Evolutionary conservation across 495 filamentous ascomycete genomes (phyloP).

Genomic region (Lasiosphaeris hirsuta): DNA sequence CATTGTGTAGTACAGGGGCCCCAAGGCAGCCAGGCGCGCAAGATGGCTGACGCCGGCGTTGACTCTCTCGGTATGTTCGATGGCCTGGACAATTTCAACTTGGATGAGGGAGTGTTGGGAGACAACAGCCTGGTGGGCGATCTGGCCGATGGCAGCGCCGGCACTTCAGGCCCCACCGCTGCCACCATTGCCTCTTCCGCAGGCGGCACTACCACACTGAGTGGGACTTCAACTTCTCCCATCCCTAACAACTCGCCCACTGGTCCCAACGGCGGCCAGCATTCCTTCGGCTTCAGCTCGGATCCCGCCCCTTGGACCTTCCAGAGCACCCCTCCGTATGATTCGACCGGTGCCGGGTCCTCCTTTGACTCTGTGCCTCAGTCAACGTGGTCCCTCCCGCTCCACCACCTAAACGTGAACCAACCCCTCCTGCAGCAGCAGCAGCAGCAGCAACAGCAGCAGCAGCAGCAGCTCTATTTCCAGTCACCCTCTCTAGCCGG

Average conservation of each 20-base stretch:
- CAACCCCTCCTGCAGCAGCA: slow-evolving; percentile 28
- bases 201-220: slow-evolving; percentile 13
- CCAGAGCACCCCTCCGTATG: slow-evolving; percentile 45
- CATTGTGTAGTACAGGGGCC: slow-evolving; percentile 10
- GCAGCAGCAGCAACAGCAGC: slow-evolving; percentile 20
- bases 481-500: slow-evolving; percentile 15
- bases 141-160: slow-evolving; percentile 13
- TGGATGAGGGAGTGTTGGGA: slow-evolving; percentile 11
- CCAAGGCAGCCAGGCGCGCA: not conserved
- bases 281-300: slow-evolving; percentile 32
- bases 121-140: slow-evolving; percentile 16
- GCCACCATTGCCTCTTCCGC: slow-evolving; percentile 10
- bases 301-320: slow-evolving; percentile 38
- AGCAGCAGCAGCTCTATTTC: slow-evolving; percentile 13
- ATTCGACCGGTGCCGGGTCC: slow-evolving; percentile 25
- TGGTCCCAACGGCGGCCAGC: slow-evolving; percentile 30
- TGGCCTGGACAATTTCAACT: slow-evolving; percentile 21
- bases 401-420: slow-evolving; percentile 26
- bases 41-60: slow-evolving; percentile 27
- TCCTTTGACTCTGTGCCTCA: slow-evolving; percentile 15
- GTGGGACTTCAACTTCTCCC: slow-evolving; percentile 13
- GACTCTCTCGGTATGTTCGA: slow-evolving; percentile 28
- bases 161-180: slow-evolving; percentile 17
- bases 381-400: slow-evolving; percentile 30
- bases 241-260: slow-evolving; percentile 30